These are phyloP conservation scores for Mortierella sp. DNA, from an alignment of 371 early-diverging fungal species.

Conservation along the genomic window DNA sequence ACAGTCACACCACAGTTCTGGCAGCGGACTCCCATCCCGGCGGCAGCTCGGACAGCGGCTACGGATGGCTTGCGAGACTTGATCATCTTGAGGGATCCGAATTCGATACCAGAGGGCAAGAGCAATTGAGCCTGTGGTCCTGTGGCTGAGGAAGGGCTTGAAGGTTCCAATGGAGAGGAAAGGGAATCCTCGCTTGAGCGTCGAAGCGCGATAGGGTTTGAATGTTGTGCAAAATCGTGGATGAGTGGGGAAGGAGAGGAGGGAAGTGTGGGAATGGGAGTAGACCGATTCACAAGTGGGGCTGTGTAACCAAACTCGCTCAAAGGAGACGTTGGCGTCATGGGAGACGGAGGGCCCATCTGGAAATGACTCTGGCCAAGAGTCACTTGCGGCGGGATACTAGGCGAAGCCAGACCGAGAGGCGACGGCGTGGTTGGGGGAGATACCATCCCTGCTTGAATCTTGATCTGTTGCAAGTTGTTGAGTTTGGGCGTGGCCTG, in stretches of 20 bases:
- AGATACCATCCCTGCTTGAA: slow-evolving; percentile 22
- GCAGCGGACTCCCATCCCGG: slow-evolving; percentile 63
- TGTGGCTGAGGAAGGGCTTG: not conserved
- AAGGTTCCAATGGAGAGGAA: not conserved
- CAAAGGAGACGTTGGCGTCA: slow-evolving; percentile 30
- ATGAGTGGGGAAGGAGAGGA: slow-evolving; percentile 2
- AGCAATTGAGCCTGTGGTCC: not conserved
- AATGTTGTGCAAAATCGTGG: not conserved
- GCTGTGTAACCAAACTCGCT: not conserved
- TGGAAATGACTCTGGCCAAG: not conserved
- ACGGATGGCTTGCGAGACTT: slow-evolving; percentile 46
- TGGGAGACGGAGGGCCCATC: slow-evolving; percentile 11
- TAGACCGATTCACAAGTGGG: slow-evolving; percentile 7
- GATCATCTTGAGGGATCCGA: slow-evolving; percentile 14
- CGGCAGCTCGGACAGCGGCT: slow-evolving; percentile 40
- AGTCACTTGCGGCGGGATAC: not conserved
- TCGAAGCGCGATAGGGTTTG: not conserved
- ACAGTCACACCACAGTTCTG: slow-evolving; percentile 89
- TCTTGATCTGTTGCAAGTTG: slow-evolving; percentile 5
- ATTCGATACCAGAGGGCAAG: no score
- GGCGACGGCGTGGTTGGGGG: slow-evolving; percentile 46
- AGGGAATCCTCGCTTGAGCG: not conserved
- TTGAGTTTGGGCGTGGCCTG: slow-evolving; percentile 8
- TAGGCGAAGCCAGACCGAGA: slow-evolving; percentile 11
- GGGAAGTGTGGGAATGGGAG: slow-evolving; percentile 6